Evolutionary conservation across 306 rosid species (phyloP), one percentile per base, ranked within the genome.

Genomic region (Trifolium subterraneum): DNA sequence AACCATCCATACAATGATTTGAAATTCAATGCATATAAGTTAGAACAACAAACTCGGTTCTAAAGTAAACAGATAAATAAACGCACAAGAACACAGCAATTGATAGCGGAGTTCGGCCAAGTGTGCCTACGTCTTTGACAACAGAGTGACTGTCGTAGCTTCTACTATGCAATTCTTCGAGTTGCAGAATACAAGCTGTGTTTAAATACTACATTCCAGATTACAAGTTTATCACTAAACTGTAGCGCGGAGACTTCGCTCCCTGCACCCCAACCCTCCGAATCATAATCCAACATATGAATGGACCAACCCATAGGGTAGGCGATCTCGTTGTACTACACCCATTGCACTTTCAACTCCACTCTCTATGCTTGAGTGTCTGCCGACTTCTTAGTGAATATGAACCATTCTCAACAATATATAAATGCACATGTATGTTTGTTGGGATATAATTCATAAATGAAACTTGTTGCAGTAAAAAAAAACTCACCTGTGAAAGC

Each of bases 401-500:
- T 54, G 33, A 55, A 22, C 55, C 19, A 48, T n/a, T 20, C 62
- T 55, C 33, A 12, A 55, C 15, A 55, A 15, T 48, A n/a, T 20
- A 54, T 20, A 29, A 52, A 71, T 55, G 5, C 62, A 47, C 42
- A 65, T 50, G 69, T 54, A 48, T 19, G 62, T 38, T 56, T 70
- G 36, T 19, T 58, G 20, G n/a, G 6, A 52, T 39, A 41, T 10
- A 38, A 54, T 25, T 27, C 36, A 51, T 10, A 38, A 31, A 45
- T n/a, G 25, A 44, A 18, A 36, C 42, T 44, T 25, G 45, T 41
- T 51, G 35, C 36, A 27, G 12, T 16, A 63, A 79, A 70, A 29
- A 29, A 82, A 62, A 56, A 71, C 91, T 88, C 70, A 91, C 97
- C 70, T 76, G 10, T 80, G 97, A 91, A 78, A 94, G 85, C 88